These are phyloP conservation scores for Solanum hybrid DNA, from an alignment of 305 asterid species.

Conservation along the genomic window DNA sequence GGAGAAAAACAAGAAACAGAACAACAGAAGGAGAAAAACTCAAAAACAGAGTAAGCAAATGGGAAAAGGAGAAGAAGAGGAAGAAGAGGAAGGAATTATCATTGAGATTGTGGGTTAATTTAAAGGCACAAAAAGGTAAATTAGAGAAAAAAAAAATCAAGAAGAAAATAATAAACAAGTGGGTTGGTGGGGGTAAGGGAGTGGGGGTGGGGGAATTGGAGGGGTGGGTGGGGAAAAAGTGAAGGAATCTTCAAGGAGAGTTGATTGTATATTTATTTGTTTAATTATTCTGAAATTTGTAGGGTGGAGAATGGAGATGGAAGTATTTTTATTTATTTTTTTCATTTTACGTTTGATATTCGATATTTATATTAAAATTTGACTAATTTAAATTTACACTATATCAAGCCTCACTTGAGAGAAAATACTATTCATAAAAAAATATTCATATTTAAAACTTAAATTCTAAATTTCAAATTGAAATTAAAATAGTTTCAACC, in stretches of 20 bases:
- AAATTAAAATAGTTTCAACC: too few relatives aligned
- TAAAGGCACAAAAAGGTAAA: constrained; percentile 35
- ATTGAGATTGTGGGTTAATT: constrained; percentile 14
- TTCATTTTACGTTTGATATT: fast-evolving
- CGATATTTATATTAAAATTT: fast-evolving
- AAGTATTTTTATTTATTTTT: neutral
- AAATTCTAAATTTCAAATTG: too few relatives aligned
- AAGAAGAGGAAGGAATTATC: constrained; percentile 18
- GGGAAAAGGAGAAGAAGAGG: constrained; percentile 38
- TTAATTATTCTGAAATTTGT: constrained; percentile 3
- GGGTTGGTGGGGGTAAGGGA: neutral
- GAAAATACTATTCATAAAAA: fast-evolving
- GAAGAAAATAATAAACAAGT: neutral
- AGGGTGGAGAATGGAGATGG: constrained; percentile 26
- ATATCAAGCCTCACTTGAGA: too few relatives aligned
- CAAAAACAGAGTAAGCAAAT: neutral
- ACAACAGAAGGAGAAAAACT: constrained; percentile 2
- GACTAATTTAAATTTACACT: too few relatives aligned
- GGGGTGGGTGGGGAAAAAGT: neutral
- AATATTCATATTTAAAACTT: too few relatives aligned
- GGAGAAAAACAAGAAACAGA: neutral
- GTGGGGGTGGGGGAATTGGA: neutral
- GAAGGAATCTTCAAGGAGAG: constrained; percentile 24
- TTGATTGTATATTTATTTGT: neutral
- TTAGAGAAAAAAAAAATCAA: neutral